These are phyloP conservation scores for Cladophialophora exuberans DNA, from an alignment of 2,329 filamentous ascomycete species.

Conservation along the genomic window DNA sequence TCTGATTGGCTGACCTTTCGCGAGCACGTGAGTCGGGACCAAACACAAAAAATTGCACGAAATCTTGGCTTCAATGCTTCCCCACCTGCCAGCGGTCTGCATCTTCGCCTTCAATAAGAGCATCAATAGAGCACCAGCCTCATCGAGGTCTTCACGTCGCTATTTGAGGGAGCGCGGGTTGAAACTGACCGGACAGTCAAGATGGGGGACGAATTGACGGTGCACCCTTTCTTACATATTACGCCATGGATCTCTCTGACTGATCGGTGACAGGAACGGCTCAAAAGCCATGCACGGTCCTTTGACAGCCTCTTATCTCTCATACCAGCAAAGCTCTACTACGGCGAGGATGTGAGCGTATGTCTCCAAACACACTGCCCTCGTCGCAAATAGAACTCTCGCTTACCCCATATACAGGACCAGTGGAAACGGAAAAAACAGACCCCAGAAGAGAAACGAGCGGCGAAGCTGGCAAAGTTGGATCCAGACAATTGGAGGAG, in stretches of 20 bases:
- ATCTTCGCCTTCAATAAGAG: too few relatives aligned
- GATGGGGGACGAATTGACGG: conserved; percentile 31
- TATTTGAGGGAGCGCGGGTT: too few relatives aligned
- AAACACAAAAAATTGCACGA: too few relatives aligned
- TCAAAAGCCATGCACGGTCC: conserved; percentile 65
- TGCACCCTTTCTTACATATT: conserved; percentile 17
- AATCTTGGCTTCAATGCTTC: too few relatives aligned
- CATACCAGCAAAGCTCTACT: conserved; percentile 89
- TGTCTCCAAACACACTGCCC: conserved; percentile 43
- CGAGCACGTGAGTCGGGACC: too few relatives aligned
- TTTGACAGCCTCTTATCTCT: conserved; percentile 86
- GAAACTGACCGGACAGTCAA: too few relatives aligned
- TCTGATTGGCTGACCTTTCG: too few relatives aligned
- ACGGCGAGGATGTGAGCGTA: conserved; percentile 82
- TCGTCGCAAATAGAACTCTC: not conserved
- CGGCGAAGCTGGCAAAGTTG: conserved; percentile 83
- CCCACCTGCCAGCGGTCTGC: too few relatives aligned
- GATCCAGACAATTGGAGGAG: conserved; percentile 89
- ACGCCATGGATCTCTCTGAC: conserved; percentile 6
- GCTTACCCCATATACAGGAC: conserved; percentile 59
- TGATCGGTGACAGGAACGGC: conserved; percentile 46
- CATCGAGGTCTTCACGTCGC: too few relatives aligned
- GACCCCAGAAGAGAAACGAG: conserved; percentile 82
- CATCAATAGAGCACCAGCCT: too few relatives aligned
- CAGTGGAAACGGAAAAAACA: conserved; percentile 97